phyloP scores from a whole-genome alignment of 257 asterid species.

The Solanum microdontum region DNA sequence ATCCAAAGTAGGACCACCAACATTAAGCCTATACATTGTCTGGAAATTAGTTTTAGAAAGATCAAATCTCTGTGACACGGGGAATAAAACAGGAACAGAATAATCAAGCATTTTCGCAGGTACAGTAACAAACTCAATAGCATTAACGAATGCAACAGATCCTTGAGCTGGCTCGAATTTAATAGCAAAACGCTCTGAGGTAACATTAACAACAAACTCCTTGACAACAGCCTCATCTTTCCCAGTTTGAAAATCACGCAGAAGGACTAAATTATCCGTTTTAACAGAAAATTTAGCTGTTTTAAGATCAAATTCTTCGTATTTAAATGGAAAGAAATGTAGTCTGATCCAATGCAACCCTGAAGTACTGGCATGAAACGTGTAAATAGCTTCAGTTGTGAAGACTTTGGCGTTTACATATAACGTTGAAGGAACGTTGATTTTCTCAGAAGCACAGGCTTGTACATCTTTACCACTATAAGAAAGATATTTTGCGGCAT shows the following conservation, averaged over 20 bases:
- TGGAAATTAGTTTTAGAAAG: constrained; percentile 14
- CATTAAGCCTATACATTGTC: constrained; percentile 38
- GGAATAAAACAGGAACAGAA: constrained; percentile 25
- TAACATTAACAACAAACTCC: constrained; percentile 36
- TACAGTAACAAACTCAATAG: constrained; percentile 39
- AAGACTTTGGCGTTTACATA: constrained; percentile 10
- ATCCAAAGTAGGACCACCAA: constrained; percentile 39
- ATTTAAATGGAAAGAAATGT: background rate
- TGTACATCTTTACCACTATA: constrained; percentile 2
- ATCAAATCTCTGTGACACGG: constrained; percentile 25
- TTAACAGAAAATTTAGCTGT: constrained; percentile 19
- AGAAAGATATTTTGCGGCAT: constrained; percentile 5
- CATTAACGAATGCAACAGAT: constrained; percentile 36
- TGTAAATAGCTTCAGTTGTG: constrained; percentile 5
- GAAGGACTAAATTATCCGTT: constrained; percentile 22
- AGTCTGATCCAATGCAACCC: constrained; percentile 11
- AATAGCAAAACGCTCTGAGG: constrained; percentile 21
- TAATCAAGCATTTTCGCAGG: constrained; percentile 29
- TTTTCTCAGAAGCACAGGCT: background rate
- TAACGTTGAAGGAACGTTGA: background rate
- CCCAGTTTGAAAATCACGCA: constrained; percentile 11
- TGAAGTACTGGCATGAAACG: background rate
- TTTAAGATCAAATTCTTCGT: background rate
- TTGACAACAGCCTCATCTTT: constrained; percentile 9
- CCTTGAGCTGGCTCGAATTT: constrained; percentile 27